Base-by-base conservation (phyloP, 768 basidiomycete species). In the Tephrocybe sp. region DNA sequence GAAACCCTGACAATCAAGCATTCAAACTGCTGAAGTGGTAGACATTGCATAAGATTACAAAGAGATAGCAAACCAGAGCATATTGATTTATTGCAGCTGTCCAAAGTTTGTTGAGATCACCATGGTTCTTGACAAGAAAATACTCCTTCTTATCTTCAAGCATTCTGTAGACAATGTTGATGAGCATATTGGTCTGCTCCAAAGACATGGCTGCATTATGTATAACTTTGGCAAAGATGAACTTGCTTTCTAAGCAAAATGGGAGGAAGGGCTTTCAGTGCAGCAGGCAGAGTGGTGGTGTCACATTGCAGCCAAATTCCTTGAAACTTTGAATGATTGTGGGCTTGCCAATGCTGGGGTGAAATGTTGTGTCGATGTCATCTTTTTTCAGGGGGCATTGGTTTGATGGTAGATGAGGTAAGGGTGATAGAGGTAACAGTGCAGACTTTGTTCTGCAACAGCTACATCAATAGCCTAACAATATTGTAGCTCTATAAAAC, bases 171-270 rank as follows among this genome's bases (percentile, higher is more conserved):
- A 69, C 25, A n/a, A 69, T 50, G 2, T 45, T 44, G 20, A 70
- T 47, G 9, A 69, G 49, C 6, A 3, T 17, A 25, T 60, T 45
- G 0, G 55, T 57, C 37, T 65, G 54, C 0, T 9, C 24, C 20
- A 53, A 39, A 21, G 59, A 69, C 24, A 68, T 36, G 11, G 51
- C 44, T 9, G 60, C 47, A 15, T 65, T 45, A 2, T 59, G 60
- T 2, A 51, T 45, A 25, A 69, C 24, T 46, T 68, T 62, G 0
- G 64, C 64, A 36, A 73, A 57, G 21, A 66, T 59, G 52, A 70
- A 72, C 43, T 73, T 63, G 3, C 57, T 23, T 1, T 55, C 48
- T 1, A 62, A 59, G 5, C 23, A 39, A 34, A 70, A 72, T 4
- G 70, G 69, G 1, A 40, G 18, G 67, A 68, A 74, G 0, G 66